A percentile compares a stretch with the other conserved stretches of the same genome.
These are phyloP conservation scores for Apiotrichum domesticum DNA, from an alignment of 1,284 basidiomycete genomes.

Conservation along the genomic window DNA sequence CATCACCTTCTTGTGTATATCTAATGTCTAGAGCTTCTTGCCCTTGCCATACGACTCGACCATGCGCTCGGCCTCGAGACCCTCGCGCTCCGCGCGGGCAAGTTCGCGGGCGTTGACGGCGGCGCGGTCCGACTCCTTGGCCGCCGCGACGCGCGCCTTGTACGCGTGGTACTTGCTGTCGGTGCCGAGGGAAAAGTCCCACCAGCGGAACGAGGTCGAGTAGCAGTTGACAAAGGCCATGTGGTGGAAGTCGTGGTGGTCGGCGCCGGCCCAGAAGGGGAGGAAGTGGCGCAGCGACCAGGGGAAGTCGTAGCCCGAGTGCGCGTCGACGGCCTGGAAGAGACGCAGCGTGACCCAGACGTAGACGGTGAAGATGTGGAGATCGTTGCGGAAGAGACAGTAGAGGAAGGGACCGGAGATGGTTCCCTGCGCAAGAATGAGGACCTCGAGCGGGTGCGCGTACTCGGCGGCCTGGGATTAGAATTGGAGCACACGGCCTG, in stretches of 20 bases:
- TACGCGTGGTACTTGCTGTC: slow-evolving; percentile 73
- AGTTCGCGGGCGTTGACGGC: slow-evolving; percentile 49
- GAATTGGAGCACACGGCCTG: neutral
- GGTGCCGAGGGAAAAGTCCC: slow-evolving; percentile 77
- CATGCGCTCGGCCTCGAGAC: slow-evolving; percentile 63
- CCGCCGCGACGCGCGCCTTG: slow-evolving; percentile 56
- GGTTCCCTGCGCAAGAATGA: slow-evolving; percentile 81
- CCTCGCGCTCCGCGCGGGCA: slow-evolving; percentile 60
- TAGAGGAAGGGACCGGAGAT: slow-evolving; percentile 82
- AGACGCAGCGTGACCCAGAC: slow-evolving; percentile 84
- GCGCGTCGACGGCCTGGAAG: slow-evolving; percentile 95
- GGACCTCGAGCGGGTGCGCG: slow-evolving; percentile 86
- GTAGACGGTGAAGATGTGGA: slow-evolving; percentile 80
- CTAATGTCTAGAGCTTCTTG: neutral
- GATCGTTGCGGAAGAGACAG: slow-evolving; percentile 50
- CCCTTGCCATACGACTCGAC: slow-evolving; percentile 27
- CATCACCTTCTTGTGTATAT: too few species aligned
- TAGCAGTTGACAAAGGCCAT: slow-evolving; percentile 55
- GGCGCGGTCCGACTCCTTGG: slow-evolving; percentile 50
- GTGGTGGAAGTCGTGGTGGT: slow-evolving; percentile 95
- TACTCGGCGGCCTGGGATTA: slow-evolving; percentile 74
- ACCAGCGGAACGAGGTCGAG: slow-evolving; percentile 86
- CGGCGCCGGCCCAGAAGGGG: slow-evolving; percentile 97
- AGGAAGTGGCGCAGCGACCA: slow-evolving; percentile 90
- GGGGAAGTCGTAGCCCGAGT: slow-evolving; percentile 96